These are phyloP conservation scores for Candida wancherniae DNA, from an alignment of 805 yeast genomes.

Conservation along the genomic window DNA sequence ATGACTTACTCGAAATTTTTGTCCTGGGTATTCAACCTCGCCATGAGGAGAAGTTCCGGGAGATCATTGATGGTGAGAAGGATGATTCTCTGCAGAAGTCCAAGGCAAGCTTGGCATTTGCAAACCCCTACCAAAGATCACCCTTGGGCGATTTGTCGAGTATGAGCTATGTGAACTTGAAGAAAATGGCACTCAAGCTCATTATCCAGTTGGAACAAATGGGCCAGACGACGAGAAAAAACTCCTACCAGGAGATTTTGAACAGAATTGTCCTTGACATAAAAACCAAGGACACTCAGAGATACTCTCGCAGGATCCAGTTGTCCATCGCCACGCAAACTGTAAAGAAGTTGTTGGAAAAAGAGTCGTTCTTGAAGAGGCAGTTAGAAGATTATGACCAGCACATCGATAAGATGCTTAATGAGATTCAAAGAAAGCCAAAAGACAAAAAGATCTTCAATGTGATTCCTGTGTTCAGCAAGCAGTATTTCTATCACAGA, in stretches of 20 bases:
- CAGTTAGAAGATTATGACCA: constrained; percentile 43
- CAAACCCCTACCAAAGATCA: constrained; percentile 37
- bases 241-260: constrained; percentile 72
- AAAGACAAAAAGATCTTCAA: constrained; percentile 44
- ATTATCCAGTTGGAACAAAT: constrained; percentile 69
- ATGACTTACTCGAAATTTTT: constrained; percentile 62
- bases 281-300: constrained; percentile 42
- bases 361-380: constrained; percentile 41
- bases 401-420: constrained; percentile 43
- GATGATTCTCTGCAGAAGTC: constrained; percentile 23
- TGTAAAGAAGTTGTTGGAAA: constrained; percentile 38
- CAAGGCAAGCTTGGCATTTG: background rate
- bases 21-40: constrained; percentile 59
- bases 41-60: constrained; percentile 64
- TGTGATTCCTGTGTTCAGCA: constrained; percentile 56
- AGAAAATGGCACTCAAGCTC: constrained; percentile 67
- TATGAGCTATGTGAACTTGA: constrained; percentile 66
- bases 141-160: constrained; percentile 47
- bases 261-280: constrained; percentile 85
- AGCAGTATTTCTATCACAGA: constrained; percentile 71
- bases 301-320: constrained; percentile 39
- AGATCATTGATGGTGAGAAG: constrained; percentile 47
- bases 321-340: constrained; percentile 39
- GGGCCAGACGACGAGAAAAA: constrained; percentile 59
- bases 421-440: constrained; percentile 41